A percentile compares a stretch with the other conserved stretches of the same genome.
Evolutionary conservation across 352 stramenopile genomes (phyloP).

Genomic region (Pythium oligandrum): DNA sequence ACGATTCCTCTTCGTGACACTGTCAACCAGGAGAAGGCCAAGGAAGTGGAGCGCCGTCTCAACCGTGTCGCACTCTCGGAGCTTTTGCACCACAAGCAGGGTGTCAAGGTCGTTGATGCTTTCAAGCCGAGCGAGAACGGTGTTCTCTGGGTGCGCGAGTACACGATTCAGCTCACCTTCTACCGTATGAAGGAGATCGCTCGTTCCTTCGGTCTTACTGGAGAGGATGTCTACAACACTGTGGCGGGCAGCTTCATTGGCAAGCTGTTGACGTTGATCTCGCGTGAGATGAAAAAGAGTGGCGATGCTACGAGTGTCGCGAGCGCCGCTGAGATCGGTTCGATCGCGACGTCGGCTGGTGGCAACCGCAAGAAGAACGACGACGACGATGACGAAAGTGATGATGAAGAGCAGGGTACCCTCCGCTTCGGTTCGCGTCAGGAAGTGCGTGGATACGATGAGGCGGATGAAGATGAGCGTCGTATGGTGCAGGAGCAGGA

Average conservation of each 20-base stretch:
- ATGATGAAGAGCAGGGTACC: constrained; percentile 84
- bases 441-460: constrained; percentile 84
- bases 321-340: constrained; percentile 43
- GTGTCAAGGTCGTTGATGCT: constrained; percentile 90
- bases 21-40: constrained; percentile 41
- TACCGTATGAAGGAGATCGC: constrained; percentile 94
- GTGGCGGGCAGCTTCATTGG: constrained; percentile 88
- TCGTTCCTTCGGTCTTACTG: constrained; percentile 92
- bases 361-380: constrained; percentile 44
- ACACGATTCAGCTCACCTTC: constrained; percentile 94
- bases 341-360: constrained; percentile 23
- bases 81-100: constrained; percentile 90
- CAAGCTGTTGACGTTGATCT: constrained; percentile 94
- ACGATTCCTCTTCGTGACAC: constrained; percentile 90
- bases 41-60: constrained; percentile 85
- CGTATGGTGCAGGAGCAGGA: constrained; percentile 46
- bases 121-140: constrained; percentile 87
- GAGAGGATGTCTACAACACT: constrained; percentile 90
- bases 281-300: constrained; percentile 91
- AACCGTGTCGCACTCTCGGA: constrained; percentile 93
- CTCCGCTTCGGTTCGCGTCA: constrained; percentile 74
- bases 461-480: constrained; percentile 93
- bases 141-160: constrained; percentile 95
- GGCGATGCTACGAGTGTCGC: constrained; percentile 44
- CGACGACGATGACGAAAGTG: constrained; percentile 83